Evolutionary conservation across 495 filamentous ascomycete genomes (phyloP).

Genomic region (Chaetomium fimeti): DNA sequence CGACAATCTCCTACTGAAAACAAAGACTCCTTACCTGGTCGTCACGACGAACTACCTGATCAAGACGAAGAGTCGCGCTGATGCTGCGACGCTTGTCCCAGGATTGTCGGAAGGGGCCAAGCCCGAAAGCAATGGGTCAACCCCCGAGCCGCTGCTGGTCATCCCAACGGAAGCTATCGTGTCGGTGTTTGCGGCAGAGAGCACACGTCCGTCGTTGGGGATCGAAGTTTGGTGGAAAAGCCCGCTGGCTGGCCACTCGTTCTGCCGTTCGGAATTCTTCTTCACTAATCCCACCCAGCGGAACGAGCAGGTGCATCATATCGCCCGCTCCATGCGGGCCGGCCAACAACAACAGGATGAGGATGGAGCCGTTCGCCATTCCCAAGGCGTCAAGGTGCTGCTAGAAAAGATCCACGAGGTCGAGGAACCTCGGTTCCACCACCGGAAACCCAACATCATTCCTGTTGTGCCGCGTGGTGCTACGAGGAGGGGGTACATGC

Average conservation of each 20-base stretch:
- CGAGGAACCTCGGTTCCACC: slow-evolving; percentile 65
- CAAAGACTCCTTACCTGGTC: slow-evolving; percentile 88
- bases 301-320: slow-evolving; percentile 70
- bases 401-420: slow-evolving; percentile 65
- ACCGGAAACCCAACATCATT: slow-evolving; percentile 72
- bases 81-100: slow-evolving; percentile 49
- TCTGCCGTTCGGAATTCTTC: slow-evolving; percentile 57
- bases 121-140: slow-evolving; percentile 18
- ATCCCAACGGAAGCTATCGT: slow-evolving; percentile 74
- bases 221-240: slow-evolving; percentile 79
- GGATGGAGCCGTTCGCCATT: slow-evolving; percentile 52
- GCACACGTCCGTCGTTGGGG: slow-evolving; percentile 72
- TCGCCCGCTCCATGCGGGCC: slow-evolving; percentile 58
- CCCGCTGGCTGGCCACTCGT: slow-evolving; percentile 54
- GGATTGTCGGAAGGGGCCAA: slow-evolving; percentile 27
- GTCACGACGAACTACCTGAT: slow-evolving; percentile 80
- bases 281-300: slow-evolving; percentile 70
- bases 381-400: slow-evolving; percentile 60
- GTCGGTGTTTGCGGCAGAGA: slow-evolving; percentile 75
- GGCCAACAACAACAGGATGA: slow-evolving; percentile 31
- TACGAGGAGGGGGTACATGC: slow-evolving; percentile 46
- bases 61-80: slow-evolving; percentile 73
- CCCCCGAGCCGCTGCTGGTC: slow-evolving; percentile 32
- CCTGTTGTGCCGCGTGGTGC: slow-evolving; percentile 74
- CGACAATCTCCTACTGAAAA: slow-evolving; percentile 74